Evolutionary conservation across 768 basidiomycete genomes (phyloP), one percentile per base, ranked within the genome.

Genomic region (Trametes elegans): DNA sequence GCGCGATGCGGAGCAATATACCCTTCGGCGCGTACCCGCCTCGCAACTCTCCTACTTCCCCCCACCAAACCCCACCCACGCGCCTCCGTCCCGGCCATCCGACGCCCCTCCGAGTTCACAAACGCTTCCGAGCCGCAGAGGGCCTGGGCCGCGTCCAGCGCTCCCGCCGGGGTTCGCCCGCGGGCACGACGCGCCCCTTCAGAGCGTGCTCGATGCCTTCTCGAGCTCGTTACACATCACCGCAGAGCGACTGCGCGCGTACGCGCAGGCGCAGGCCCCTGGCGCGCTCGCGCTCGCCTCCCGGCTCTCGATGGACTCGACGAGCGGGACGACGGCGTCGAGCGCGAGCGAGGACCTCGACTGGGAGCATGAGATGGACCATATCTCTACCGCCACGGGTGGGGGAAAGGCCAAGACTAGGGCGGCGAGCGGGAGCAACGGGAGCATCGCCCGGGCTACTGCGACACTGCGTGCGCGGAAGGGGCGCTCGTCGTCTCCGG

Each of bases 21-120:
- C 62, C 26, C 61, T 72, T 32, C 65, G 62, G 16, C 62, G 68
- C 31, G 58, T 73, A 21, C 70, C 71, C 38, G 64, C 59, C 5
- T 66, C 67, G 1, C 69, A 63, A 28, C 59, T 71, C 9, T 66
- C 70, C 0, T 73, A 67, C 55, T 73, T 73, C 32, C 70, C 68
- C 9, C 70, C 65, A 1, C 49, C 63, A n/a, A n/a, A n/a, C n/a
- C n/a, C n/a, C 4, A 61, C 51, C 6, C 53, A 44, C 8, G 13
- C 42, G 11, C 27, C 49, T 9, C 42, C 51, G 3, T 31, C 52
- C 6, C 56, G 19, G 21, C 39, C 26, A 24, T 10, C 46, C 40
- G 18, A 45, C 32, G 23, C 18, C 18, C 27, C 3, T 26, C 13
- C 27, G 8, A 28, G 31, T 9, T 46, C 52, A 19, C 40, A 23